Base-by-base conservation (phyloP, 176 grass and related monocot genomes). In the Aegilops speltoides region DNA sequence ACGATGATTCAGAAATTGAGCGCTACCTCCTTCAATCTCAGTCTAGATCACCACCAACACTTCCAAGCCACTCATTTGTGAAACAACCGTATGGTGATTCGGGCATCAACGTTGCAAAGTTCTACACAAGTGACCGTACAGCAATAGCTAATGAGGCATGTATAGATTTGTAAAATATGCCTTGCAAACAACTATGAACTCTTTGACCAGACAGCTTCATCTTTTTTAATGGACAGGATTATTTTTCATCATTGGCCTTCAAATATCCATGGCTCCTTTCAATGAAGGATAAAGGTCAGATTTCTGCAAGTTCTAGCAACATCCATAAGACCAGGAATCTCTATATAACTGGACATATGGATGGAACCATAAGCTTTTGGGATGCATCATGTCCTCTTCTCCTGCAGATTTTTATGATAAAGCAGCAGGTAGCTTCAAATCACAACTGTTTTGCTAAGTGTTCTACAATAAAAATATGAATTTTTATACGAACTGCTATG, bases 281-380 rank as follows among this genome's bases (percentile, higher is more conserved):
- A 85, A 70, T 88, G 60, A 91, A 94, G 73, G 92, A 96, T 86
- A 98, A 87, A 84, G 62, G 87, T 83, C 90, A 81, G 64, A 93
- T 36, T 80, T 79, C 78, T 62, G 25, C 92, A 83, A 75, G 87
- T 72, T 40, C 40, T 52, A 78, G 79, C 64, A 82, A 94, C 85
- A 86, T 99, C 54, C 81, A 79, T 63, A 96, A 93, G 64, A 94
- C 85, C 72, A 94, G 87, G 69, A 96, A 88, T 78, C 86, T 99
- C 13, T 93, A 90, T 86, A 86, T 99, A 80, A 94, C 97, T 86
- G 94, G 97, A 66, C 97, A 99, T 90, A 43, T 83, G 79, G 94
- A 99, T 88, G 97, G 97, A 91, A 86, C 90, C 63, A 89, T 99
- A 86, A 93, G 89, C 29, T 93, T 99, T 86, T 99, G 97, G 97